These are phyloP conservation scores for Hyaloperonospora arabidopsidis DNA, from an alignment of 352 stramenopile genomes.

Conservation along the genomic window DNA sequence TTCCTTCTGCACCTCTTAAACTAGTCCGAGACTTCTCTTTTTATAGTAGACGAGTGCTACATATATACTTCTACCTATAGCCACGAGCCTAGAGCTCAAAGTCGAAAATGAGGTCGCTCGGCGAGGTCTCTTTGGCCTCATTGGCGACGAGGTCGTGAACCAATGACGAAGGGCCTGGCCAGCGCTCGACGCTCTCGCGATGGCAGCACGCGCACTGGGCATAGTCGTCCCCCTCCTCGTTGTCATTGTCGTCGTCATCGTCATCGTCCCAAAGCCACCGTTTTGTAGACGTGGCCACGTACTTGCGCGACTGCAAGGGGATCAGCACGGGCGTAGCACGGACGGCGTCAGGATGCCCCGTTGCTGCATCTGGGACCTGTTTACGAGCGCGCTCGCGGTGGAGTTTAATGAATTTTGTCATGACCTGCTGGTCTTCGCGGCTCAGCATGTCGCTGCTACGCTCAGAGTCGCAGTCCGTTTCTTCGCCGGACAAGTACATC, in stretches of 20 bases:
- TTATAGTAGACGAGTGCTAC: constrained; percentile 37
- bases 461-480: constrained; percentile 66
- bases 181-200: constrained; percentile 19
- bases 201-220: constrained; percentile 41
- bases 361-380: constrained; percentile 5
- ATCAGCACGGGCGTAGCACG: constrained; percentile 34
- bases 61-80: constrained; percentile 30
- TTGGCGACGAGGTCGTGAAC: background rate
- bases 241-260: constrained; percentile 35
- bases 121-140: constrained; percentile 2
- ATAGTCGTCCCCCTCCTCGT: no score
- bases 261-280: constrained; percentile 34
- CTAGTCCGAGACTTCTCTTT: constrained; percentile 5
- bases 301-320: constrained; percentile 29
- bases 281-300: constrained; percentile 34
- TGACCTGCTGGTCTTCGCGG: constrained; percentile 42
- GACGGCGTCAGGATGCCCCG: background rate
- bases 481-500: constrained; percentile 43
- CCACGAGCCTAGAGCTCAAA: constrained; percentile 49
- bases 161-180: background rate
- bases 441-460: constrained; percentile 37
- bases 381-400: constrained; percentile 18
- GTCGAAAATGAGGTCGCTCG: constrained; percentile 58
- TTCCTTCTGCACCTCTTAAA: no score
- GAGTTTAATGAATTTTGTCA: constrained; percentile 36